phyloP scores from a whole-genome alignment of 169 alveolate genomes.

The Cyclospora cayetanensis region DNA sequence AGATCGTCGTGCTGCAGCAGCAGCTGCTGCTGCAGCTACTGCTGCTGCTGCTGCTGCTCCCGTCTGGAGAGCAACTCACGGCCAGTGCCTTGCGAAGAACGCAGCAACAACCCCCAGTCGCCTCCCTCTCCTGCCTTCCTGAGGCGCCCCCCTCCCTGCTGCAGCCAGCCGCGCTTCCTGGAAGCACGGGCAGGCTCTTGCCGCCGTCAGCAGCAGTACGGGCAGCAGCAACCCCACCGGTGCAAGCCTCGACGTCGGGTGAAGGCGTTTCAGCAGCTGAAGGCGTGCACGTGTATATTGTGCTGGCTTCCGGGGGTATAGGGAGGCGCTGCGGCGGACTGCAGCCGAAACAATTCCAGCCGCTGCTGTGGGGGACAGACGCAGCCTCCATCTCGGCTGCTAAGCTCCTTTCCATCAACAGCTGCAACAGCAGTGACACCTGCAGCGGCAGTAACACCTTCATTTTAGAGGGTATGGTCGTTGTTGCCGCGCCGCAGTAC shows the following conservation, averaged over 20 bases:
- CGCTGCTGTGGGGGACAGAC: background rate
- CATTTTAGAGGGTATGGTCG: background rate
- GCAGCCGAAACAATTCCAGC: background rate
- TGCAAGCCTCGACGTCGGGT: background rate
- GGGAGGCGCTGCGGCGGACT: conserved; percentile 9
- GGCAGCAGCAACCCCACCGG: background rate
- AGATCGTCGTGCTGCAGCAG: background rate
- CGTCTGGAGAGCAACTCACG: background rate
- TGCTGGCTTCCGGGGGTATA: background rate
- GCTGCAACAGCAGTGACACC: background rate
- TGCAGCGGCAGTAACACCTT: background rate
- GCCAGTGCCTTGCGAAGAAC: background rate
- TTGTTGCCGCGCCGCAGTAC: background rate
- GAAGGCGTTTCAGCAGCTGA: background rate
- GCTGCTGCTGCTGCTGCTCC: background rate
- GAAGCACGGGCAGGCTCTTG: background rate
- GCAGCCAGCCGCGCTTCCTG: no score
- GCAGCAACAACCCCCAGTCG: no score
- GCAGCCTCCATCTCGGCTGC: background rate
- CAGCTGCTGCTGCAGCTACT: background rate
- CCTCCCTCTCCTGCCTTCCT: no score
- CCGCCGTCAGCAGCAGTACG: background rate
- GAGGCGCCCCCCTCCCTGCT: no score
- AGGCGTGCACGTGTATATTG: background rate
- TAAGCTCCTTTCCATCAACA: background rate